A percentile compares a stretch with the other conserved stretches of the same genome.
These are phyloP conservation scores for Ambrosia artemisiifolia DNA, from an alignment of 129 eudicot genomes.

Conservation along the genomic window DNA sequence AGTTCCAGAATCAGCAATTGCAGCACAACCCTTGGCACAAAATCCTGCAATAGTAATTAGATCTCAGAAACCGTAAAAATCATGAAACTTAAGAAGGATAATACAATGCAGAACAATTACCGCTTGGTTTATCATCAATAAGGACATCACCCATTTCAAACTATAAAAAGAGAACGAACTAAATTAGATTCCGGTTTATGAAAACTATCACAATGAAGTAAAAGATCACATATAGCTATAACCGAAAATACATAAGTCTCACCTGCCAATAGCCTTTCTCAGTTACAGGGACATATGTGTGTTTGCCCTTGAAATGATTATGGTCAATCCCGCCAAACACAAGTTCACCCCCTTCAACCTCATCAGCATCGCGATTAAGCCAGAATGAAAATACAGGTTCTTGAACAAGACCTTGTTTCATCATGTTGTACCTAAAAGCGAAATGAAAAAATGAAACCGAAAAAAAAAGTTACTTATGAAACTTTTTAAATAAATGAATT, in stretches of 20 bases:
- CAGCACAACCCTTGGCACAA: slow-evolving; percentile 74
- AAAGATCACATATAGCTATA: slow-evolving; percentile 1
- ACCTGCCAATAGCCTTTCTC: slow-evolving; percentile 98
- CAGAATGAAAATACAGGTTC: slow-evolving; percentile 49
- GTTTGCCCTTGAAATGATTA: slow-evolving; percentile 46
- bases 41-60: slow-evolving; percentile 46
- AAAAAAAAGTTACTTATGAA: background rate
- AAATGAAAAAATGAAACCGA: background rate
- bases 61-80: slow-evolving; percentile 16
- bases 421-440: slow-evolving; percentile 43
- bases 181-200: slow-evolving; percentile 4
- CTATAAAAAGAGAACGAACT: slow-evolving; percentile 34
- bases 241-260: background rate
- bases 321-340: slow-evolving; percentile 57
- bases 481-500: background rate
- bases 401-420: slow-evolving; percentile 41
- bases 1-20: slow-evolving; percentile 99
- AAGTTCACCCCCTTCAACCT: slow-evolving; percentile 47
- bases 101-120: slow-evolving; percentile 34
- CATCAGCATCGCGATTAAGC: slow-evolving; percentile 39
- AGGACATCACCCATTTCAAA: slow-evolving; percentile 93
- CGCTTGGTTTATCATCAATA: slow-evolving; percentile 65
- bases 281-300: slow-evolving; percentile 52
- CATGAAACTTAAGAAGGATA: background rate
- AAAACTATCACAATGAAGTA: background rate